A percentile compares a stretch with the other conserved stretches of the same genome.
phyloP scores from a whole-genome alignment of 768 basidiomycete genomes.

The Favolaschia claudopus region DNA sequence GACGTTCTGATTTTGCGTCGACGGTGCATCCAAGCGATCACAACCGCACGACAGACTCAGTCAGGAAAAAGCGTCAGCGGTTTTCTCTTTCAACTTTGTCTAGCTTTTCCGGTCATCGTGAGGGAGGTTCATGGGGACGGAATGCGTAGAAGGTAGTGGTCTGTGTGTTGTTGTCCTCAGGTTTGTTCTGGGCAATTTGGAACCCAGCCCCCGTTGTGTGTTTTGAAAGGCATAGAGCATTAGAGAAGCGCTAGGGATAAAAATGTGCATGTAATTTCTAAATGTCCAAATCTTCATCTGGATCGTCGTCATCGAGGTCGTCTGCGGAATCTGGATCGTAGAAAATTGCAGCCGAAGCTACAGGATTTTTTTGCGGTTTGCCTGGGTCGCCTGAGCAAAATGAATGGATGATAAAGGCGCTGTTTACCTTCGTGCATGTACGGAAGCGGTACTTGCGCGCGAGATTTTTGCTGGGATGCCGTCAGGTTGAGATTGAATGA shows the following conservation, averaged over 20 bases:
- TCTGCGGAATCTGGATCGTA: constrained; percentile 96
- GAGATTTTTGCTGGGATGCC: constrained; percentile 77
- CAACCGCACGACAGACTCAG: not conserved
- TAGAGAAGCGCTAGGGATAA: not conserved
- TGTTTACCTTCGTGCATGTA: constrained; percentile 86
- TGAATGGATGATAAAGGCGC: not conserved
- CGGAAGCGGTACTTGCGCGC: constrained; percentile 86
- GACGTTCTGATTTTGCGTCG: constrained; percentile 1
- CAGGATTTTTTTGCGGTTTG: constrained; percentile 35
- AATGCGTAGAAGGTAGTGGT: not conserved
- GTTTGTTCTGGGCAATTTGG: too few relatives aligned
- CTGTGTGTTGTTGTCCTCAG: too few relatives aligned
- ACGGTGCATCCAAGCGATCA: not conserved
- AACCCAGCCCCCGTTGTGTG: too few relatives aligned
- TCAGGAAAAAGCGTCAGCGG: constrained; percentile 34
- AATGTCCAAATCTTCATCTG: constrained; percentile 93
- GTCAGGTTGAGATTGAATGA: constrained; percentile 92
- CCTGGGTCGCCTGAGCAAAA: constrained; percentile 36
- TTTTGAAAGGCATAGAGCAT: not conserved
- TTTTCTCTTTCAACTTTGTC: constrained; percentile 43
- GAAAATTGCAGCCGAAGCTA: constrained; percentile 61
- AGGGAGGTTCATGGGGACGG: constrained; percentile 25
- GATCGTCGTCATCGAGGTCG: constrained; percentile 95
- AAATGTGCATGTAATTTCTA: constrained; percentile 37
- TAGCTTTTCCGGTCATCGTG: constrained; percentile 29